A percentile compares a stretch with the other conserved stretches of the same genome.
These are phyloP conservation scores for Hypholoma fasciculare DNA, from an alignment of 768 basidiomycete species.

Conservation along the genomic window DNA sequence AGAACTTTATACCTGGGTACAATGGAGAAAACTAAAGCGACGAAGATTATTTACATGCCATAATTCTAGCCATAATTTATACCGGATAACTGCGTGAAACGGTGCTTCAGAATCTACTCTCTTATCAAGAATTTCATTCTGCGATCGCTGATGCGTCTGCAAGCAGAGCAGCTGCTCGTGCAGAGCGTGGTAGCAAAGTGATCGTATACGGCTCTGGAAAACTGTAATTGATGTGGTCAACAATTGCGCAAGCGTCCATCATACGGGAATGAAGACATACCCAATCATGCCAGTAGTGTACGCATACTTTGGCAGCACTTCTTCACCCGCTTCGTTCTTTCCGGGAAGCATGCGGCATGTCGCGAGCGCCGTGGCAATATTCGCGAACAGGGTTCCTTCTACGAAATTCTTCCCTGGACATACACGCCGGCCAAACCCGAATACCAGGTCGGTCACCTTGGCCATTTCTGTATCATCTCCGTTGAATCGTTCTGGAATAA, in stretches of 20 bases:
- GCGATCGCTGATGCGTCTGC: conserved; percentile 8
- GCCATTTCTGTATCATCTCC: conserved; percentile 32
- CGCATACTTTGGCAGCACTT: conserved; percentile 19
- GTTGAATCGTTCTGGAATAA: conserved; percentile 61
- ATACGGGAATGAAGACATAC: conserved; percentile 4
- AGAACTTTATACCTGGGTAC: no score
- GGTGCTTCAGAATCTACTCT: no score
- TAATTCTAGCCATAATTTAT: no score
- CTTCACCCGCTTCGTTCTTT: conserved; percentile 25
- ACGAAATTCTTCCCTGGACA: conserved; percentile 42
- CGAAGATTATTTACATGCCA: no score
- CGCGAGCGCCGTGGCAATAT: conserved; percentile 30
- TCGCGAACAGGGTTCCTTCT: conserved; percentile 27
- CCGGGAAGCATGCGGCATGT: conserved; percentile 34
- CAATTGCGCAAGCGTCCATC: no score
- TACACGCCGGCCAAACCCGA: conserved; percentile 44
- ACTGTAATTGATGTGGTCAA: background rate
- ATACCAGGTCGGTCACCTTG: conserved; percentile 35
- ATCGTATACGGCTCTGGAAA: conserved; percentile 23
- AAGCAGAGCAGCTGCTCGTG: conserved; percentile 18
- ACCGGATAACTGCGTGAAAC: no score
- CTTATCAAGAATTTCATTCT: no score
- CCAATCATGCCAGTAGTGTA: conserved; percentile 18
- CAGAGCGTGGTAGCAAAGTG: conserved; percentile 20
- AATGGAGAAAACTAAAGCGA: no score